Conservation (phyloP, 768 basidiomycete species). For the Strobilomyces dryophilus region DNA sequence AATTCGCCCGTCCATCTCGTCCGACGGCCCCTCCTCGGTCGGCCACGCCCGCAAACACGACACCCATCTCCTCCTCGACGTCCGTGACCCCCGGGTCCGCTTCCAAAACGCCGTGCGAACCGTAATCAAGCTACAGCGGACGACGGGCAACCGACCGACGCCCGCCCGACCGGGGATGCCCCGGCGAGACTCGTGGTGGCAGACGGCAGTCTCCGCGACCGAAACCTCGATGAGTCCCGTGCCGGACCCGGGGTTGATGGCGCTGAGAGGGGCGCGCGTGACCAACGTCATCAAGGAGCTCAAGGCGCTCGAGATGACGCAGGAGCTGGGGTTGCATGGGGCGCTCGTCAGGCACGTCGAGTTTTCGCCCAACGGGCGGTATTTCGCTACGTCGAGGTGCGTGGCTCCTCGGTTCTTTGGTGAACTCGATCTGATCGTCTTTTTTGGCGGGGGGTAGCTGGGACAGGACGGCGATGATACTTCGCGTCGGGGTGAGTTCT, state of each 20-base stretch:
- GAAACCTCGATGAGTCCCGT: slow-evolving; percentile 13
- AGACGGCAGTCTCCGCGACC: slow-evolving; percentile 6
- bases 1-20: slow-evolving; percentile 1
- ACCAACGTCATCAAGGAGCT: slow-evolving; percentile 38
- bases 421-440: too few relatives aligned
- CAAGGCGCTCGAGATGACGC: slow-evolving; percentile 33
- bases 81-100: slow-evolving; percentile 27
- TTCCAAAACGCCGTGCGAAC: slow-evolving; percentile 40
- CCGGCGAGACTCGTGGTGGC: slow-evolving; percentile 27
- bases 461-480: slow-evolving; percentile 47
- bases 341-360: slow-evolving; percentile 53
- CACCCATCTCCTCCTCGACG: slow-evolving; percentile 17
- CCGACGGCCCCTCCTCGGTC: slow-evolving; percentile 3
- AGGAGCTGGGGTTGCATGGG: slow-evolving; percentile 39
- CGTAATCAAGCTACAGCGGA: slow-evolving; percentile 38
- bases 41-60: not conserved
- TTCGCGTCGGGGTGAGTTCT: slow-evolving; percentile 39
- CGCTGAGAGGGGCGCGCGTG: slow-evolving; percentile 37
- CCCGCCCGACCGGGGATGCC: slow-evolving; percentile 21
- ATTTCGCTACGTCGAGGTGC: slow-evolving; percentile 51
- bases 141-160: slow-evolving; percentile 22
- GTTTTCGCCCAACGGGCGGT: slow-evolving; percentile 16
- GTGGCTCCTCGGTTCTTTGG: slow-evolving; percentile 2
- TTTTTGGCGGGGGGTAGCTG: slow-evolving; percentile 34
- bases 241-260: slow-evolving; percentile 15